These are phyloP conservation scores for Multifurca ochricompacta DNA, from an alignment of 768 basidiomycete species.

Conservation along the genomic window DNA sequence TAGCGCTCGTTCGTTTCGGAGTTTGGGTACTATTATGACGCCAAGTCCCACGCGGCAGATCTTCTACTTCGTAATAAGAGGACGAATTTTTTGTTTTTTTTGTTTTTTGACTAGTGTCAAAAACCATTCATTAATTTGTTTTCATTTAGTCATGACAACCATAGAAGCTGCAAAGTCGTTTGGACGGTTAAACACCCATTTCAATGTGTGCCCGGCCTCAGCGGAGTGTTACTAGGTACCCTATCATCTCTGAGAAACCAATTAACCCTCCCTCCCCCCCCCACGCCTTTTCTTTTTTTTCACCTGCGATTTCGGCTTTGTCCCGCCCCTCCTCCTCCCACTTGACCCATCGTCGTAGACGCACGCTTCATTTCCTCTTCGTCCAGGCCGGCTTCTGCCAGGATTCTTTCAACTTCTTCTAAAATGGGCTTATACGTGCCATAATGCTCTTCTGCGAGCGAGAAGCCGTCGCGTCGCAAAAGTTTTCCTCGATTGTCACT, in stretches of 20 bases:
- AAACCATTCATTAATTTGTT: background rate
- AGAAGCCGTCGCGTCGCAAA: slow-evolving; percentile 70
- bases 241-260: too few species aligned
- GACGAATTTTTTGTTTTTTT: too few species aligned
- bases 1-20: too few species aligned
- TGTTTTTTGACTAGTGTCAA: too few species aligned
- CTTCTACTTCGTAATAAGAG: too few species aligned
- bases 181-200: too few species aligned
- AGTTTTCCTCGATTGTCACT: slow-evolving; percentile 70
- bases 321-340: slow-evolving; percentile 22
- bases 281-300: too few species aligned
- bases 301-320: slow-evolving; percentile 48
- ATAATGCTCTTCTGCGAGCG: slow-evolving; percentile 65
- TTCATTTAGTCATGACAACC: background rate
- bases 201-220: too few species aligned
- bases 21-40: too few species aligned
- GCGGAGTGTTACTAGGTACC: too few species aligned
- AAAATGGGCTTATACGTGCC: slow-evolving; percentile 77
- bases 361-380: slow-evolving; percentile 70
- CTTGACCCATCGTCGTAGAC: slow-evolving; percentile 35
- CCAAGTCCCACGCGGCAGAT: too few species aligned
- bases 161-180: background rate
- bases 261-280: too few species aligned
- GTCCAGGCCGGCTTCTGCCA: slow-evolving; percentile 77
- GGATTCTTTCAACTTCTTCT: slow-evolving; percentile 73